A percentile compares a stretch with the other conserved stretches of the same genome.
These are phyloP conservation scores for Breviolum minutum DNA, from an alignment of 73 alveolate genomes.

Conservation along the genomic window DNA sequence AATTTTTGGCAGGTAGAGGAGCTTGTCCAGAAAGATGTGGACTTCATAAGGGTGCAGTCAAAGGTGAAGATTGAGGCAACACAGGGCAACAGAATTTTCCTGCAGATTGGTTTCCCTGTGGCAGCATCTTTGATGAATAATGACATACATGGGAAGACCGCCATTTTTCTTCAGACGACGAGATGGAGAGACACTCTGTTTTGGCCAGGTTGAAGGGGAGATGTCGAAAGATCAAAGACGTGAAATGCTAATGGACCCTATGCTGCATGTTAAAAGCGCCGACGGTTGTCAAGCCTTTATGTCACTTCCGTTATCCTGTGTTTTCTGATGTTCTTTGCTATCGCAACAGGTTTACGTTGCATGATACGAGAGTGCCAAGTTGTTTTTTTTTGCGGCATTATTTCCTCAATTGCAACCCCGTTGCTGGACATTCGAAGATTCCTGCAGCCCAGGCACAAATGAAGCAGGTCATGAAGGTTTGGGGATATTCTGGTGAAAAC, in stretches of 20 bases:
- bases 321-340: not conserved
- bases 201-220: conserved; percentile 20
- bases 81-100: too few relatives aligned
- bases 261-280: not conserved
- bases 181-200: not conserved
- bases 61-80: conserved; percentile 60
- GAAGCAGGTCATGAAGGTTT: conserved; percentile 73
- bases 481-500: too few relatives aligned
- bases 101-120: not conserved
- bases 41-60: conserved; percentile 30
- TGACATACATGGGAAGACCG: not conserved
- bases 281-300: not conserved
- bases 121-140: not conserved
- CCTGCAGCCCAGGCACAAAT: conserved; percentile 29
- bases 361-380: not conserved
- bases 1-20: not conserved
- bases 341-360: too few relatives aligned
- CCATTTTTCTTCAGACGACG: not conserved
- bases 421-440: too few relatives aligned
- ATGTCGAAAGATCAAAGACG: conserved; percentile 54
- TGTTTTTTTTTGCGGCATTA: too few relatives aligned
- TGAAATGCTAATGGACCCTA: conserved; percentile 24
- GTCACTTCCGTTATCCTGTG: not conserved
- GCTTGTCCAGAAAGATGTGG: conserved; percentile 55
- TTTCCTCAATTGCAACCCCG: too few relatives aligned